Evolutionary conservation across 768 basidiomycete genomes (phyloP), one percentile per base, ranked within the genome.

Genomic region (Termitomyces sp.): DNA sequence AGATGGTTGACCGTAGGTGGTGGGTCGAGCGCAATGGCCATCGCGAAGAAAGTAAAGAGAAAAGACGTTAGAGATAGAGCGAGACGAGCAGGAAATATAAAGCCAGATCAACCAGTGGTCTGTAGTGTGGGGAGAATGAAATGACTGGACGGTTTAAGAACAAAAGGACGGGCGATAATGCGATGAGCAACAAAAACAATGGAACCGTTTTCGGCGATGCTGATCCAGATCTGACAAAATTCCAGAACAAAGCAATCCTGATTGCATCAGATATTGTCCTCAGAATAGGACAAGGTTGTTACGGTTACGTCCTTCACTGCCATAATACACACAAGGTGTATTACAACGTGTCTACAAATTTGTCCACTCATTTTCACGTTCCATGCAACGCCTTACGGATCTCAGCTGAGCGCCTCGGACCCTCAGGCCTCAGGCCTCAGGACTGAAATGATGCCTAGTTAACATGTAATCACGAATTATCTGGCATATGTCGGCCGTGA

Each of bases 1-100:
- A 83, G 77, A 6, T 71, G 72, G 70, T 84, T 84, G 28, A 75
- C 70, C 9, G 83, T 85, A 0, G 82, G 76, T 5, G 84, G 82
- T 20, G 70, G 70, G n/a, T 48, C 16, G 33, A 44, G 51, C 23
- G 4, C 20, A 46, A 35, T 32, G 40, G 43, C 51, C 63, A 64
- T 61, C 47, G 33, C 10, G 32, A 20, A 20, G 32, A 14, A 32
- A 18, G 23, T 5, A 58, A 46, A 53, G 36, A 43, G 30, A 47
- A n/a, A 16, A 32, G 36, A 20, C 50, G 44, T 2, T 30, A 60
- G 50, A 60, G 50, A 35, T 26, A 38, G 32, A 46, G 43, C 30
- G 54, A 50, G 60, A 41, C 16, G 53, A 35, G 40, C 12, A 50
- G 38, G 18, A 18, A 20, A 26, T 26, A 26, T n/a, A 41, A 50